phyloP scores from a whole-genome alignment of 441 rosid species.

The Populus hybrid region DNA sequence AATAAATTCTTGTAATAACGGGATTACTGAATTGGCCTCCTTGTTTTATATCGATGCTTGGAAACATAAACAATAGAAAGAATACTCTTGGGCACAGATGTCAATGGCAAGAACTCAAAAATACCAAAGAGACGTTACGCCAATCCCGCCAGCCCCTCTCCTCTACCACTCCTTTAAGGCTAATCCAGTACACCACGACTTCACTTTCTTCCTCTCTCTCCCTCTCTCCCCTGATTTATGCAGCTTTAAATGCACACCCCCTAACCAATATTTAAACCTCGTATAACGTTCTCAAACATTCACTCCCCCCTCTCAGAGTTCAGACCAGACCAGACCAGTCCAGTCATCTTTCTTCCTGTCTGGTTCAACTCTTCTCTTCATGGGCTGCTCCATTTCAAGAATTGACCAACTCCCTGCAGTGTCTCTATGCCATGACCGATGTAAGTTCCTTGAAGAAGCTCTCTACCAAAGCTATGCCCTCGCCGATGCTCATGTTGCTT shows the following conservation, averaged over 20 bases:
- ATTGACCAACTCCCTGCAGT: constrained; percentile 88
- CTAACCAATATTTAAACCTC: not conserved
- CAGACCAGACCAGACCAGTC: not conserved
- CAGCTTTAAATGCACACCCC: constrained; percentile 12
- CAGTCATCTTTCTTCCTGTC: not conserved
- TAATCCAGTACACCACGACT: not conserved
- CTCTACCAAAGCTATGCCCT: constrained; percentile 59
- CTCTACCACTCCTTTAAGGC: not conserved
- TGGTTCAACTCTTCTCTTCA: not conserved
- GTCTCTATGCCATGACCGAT: constrained; percentile 71
- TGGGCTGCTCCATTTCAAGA: constrained; percentile 89
- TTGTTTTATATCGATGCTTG: not conserved
- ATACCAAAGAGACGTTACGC: constrained; percentile 16
- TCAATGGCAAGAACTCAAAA: not conserved
- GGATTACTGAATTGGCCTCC: not conserved
- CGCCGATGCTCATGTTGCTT: constrained; percentile 67
- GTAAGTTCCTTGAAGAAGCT: constrained; percentile 59
- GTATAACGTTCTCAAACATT: not conserved
- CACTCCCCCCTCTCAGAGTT: not conserved
- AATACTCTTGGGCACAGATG: not conserved
- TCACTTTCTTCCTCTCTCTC: not conserved
- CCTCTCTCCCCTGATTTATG: constrained; percentile 8
- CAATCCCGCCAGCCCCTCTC: constrained; percentile 17
- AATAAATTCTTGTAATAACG: not conserved
- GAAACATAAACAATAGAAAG: not conserved